A percentile compares a stretch with the other conserved stretches of the same genome.
Evolutionary conservation across 2,329 filamentous ascomycete species (phyloP).

Genomic region (Verticillium zaregamsianum): DNA sequence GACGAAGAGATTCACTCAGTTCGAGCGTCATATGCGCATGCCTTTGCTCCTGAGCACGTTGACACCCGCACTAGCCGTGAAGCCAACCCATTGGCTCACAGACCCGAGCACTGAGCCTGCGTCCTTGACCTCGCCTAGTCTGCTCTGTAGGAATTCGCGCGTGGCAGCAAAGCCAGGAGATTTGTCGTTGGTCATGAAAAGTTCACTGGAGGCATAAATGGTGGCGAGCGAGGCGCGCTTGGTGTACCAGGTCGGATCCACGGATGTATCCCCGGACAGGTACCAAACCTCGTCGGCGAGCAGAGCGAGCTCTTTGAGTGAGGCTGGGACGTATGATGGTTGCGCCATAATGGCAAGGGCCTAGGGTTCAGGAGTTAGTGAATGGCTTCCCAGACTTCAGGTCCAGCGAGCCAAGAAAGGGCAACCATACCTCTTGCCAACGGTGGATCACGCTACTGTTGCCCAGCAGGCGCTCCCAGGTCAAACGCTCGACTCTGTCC

Average conservation of each 20-base stretch:
- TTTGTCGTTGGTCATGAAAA: conserved; percentile 90
- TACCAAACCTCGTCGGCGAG: conserved; percentile 93
- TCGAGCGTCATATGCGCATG: conserved; percentile 58
- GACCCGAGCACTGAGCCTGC: conserved; percentile 59
- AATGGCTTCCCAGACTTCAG: neutral
- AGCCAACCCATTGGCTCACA: conserved; percentile 74
- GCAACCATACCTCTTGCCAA: conserved; percentile 74
- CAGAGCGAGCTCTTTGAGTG: conserved; percentile 71
- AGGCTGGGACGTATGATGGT: conserved; percentile 69
- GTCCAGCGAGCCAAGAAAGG: neutral
- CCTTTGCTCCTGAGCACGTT: conserved; percentile 89
- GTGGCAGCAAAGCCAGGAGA: conserved; percentile 73
- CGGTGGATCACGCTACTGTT: conserved; percentile 69
- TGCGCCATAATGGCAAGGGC: conserved; percentile 89
- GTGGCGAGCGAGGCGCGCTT: conserved; percentile 53
- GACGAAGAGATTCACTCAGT: neutral
- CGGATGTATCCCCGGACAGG: conserved; percentile 73
- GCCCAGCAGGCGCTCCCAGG: conserved; percentile 71
- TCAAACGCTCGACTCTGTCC: conserved; percentile 64
- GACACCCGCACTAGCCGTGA: conserved; percentile 70
- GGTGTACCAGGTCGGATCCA: conserved; percentile 85
- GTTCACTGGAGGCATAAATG: conserved; percentile 69
- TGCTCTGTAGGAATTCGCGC: conserved; percentile 70
- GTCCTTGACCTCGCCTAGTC: conserved; percentile 64
- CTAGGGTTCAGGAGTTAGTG: conserved; percentile 34